Base-by-base conservation (phyloP, 805 yeast genomes). In the Suhomyces kilbournensis region DNA sequence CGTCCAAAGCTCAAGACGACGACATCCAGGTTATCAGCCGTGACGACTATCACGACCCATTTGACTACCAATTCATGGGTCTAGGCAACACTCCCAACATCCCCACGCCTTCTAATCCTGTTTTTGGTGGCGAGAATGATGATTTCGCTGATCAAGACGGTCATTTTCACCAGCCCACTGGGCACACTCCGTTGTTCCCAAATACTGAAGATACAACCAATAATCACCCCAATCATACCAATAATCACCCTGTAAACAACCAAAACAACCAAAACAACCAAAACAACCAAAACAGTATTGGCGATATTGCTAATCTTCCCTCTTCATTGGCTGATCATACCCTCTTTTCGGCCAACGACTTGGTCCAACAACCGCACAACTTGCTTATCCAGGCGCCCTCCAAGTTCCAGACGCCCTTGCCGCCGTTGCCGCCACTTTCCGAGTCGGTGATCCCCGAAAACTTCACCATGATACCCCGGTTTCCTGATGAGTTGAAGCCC, bases 381-480 rank as follows among this genome's bases (percentile, higher is more conserved):
- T 38, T 22, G 6, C 19, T 45, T 9, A 17, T 30, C 6, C 38
- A 28, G 23, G 47, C 39, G 14, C 30, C 48, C 26, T 40, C 53
- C 30, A 60, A 56, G 43, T 55, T 23, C 34, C 32, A 50, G 44
- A 48, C 51, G 9, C 56, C 62, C 3, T 49, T 68, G 10, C 72
- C 74, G 0, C 68, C 71, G 1, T 45, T 69, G 30, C 60, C 57
- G 28, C 69, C 70, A n/a, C 56, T 69, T 12, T 61, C 68, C 3
- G 73, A 69, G 44, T 59, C 68, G 19, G 69, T 65, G 1, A 47
- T 69, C 30, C 71, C 72, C 4, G 56, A 56, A 47, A 58, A 60
- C 6, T 47, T 61, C 26, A 53, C 54, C 14, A 48, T 63, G n/a
- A 49, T 59, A 7, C 22, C 62, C 3, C 20, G 26, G 4, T 26